Conservation (phyloP, 176 grass and related monocot genomes). For the Paspalum notatum region DNA sequence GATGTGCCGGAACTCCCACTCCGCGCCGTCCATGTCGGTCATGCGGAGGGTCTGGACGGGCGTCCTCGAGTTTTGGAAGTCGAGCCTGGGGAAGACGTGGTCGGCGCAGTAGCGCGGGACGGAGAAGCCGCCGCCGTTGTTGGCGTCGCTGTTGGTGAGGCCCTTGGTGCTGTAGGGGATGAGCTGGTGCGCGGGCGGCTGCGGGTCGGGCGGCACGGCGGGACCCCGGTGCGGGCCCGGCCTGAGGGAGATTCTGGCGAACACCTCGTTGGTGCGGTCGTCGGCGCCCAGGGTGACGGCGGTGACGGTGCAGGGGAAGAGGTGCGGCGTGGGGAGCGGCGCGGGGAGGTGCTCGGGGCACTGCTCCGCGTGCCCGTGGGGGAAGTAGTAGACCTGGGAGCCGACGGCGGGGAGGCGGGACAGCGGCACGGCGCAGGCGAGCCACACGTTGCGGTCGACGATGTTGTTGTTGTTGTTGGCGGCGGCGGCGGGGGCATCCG, state of each 20-base stretch:
- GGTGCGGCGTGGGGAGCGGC: neutral
- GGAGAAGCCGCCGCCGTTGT: slow-evolving; percentile 87
- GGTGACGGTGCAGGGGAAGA: slow-evolving; percentile 56
- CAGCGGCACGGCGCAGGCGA: slow-evolving; percentile 57
- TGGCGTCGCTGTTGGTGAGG: slow-evolving; percentile 84
- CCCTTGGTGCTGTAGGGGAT: slow-evolving; percentile 53
- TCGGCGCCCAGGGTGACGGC: slow-evolving; percentile 49
- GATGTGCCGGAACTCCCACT: slow-evolving; percentile 73
- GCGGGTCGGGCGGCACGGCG: no score
- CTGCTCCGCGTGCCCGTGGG: slow-evolving; percentile 73
- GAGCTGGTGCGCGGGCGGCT: neutral
- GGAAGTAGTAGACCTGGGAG: slow-evolving; percentile 72
- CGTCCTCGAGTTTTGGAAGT: slow-evolving; percentile 46
- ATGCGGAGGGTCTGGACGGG: slow-evolving; percentile 60
- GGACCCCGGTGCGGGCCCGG: slow-evolving; percentile 26
- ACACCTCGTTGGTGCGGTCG: slow-evolving; percentile 60
- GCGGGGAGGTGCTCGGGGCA: slow-evolving; percentile 38
- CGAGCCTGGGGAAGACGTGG: slow-evolving; percentile 60
- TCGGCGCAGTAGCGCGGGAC: slow-evolving; percentile 75
- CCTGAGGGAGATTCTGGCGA: slow-evolving; percentile 45
- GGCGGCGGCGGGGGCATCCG: neutral
- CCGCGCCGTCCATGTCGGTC: slow-evolving; percentile 30
- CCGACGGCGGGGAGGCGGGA: slow-evolving; percentile 58
- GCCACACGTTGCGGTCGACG: slow-evolving; percentile 52
- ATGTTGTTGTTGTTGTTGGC: neutral